Evolutionary conservation across 441 rosid species (phyloP).

Genomic region (Caryocar brasiliense): DNA sequence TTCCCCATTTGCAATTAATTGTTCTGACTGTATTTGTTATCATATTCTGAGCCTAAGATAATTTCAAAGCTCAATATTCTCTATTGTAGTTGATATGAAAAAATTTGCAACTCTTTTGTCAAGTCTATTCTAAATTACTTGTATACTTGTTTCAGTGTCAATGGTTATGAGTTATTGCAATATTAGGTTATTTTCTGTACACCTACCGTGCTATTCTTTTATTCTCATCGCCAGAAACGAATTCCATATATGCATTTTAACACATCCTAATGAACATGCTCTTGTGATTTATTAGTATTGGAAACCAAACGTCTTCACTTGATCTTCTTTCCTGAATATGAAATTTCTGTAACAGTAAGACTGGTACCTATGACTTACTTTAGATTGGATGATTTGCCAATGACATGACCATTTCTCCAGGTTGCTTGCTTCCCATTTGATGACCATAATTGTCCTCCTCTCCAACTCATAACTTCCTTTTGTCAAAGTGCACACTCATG

Average conservation of each 20-base stretch:
- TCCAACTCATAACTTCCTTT: constrained; percentile 61
- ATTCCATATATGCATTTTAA: too few relatives aligned
- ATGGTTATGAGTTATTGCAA: neutral
- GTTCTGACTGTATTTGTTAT: neutral
- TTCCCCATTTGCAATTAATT: constrained; percentile 7
- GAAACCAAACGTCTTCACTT: too few relatives aligned
- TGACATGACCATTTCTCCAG: constrained; percentile 28
- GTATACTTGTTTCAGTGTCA: neutral
- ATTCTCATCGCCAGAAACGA: too few relatives aligned
- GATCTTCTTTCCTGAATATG: too few relatives aligned
- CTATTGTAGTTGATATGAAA: neutral
- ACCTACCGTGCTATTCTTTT: too few relatives aligned
- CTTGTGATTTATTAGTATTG: too few relatives aligned
- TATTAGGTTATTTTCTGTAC: neutral
- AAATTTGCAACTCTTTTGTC: too few relatives aligned
- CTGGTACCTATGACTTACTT: neutral
- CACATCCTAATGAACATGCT: too few relatives aligned
- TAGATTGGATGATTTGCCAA: neutral
- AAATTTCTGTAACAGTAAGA: too few relatives aligned
- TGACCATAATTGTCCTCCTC: constrained; percentile 84
- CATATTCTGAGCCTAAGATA: neutral
- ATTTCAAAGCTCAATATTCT: too few relatives aligned
- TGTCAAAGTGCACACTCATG: constrained; percentile 81
- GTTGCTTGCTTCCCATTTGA: constrained; percentile 83
- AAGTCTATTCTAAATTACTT: too few relatives aligned